Evolutionary conservation across 2,329 filamentous ascomycete genomes (phyloP), one percentile per base, ranked within the genome.

Genomic region (Aspergillus arachidicola): DNA sequence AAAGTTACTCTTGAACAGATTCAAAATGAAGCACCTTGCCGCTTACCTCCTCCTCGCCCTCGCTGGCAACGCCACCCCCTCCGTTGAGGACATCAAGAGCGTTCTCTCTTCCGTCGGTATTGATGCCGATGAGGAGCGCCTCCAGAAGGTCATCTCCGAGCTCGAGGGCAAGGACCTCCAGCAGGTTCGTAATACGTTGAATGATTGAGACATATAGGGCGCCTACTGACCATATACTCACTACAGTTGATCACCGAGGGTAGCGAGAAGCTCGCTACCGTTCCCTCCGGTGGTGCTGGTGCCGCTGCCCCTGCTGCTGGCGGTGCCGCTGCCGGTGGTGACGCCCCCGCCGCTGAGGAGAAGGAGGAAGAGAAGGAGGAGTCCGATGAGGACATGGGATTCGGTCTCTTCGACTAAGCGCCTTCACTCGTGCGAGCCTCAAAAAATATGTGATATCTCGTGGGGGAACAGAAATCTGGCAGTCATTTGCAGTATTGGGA

Each of bases 11-110:
- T 34, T 10, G 16, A 62, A 43, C 56, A 66, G 68, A 73, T 75
- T 79, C 82, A 96, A 90, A 93, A 98, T 99, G 95, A 98, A 99
- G 94, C 91, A 98, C 86, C 91, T 99, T 86, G 95, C 95, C 82
- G 94, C 95, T 82, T 98, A 96, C 89, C 93, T 99, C 80, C 94
- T 99, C 81, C 92, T 98, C 83, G 85, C 86, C 85, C 91, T 98
- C 75, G 94, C 88, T 82, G 95, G 95, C 85, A 98, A 97, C 89
- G 67, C 87, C 85, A 89, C 89, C 70, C 95, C 95, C 76, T 93
- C 91, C 71, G 92, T 91, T 76, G 82, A 83, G 72, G 94, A 98
- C 81, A 85, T 99, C 88, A 95, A 92, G 87, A 80, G 79, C 69
- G 93, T 99, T 77, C 92, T 99, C 81, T 88, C 89, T 78, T 92